Evolutionary conservation across 352 stramenopile species (phyloP).

Genomic region (Phytophthora pini): DNA sequence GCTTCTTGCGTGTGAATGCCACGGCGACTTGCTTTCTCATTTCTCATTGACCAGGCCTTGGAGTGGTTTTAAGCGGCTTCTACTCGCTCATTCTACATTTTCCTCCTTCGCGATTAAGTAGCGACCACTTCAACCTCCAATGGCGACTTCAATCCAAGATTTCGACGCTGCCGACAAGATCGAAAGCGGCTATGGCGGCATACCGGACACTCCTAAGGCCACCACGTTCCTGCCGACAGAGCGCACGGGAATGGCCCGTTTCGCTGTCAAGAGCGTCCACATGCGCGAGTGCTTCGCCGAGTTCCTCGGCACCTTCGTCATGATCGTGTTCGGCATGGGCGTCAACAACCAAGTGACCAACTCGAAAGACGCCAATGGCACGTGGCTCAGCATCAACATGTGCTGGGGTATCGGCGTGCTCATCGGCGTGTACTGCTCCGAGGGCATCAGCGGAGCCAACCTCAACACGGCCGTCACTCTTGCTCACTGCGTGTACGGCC

Average conservation of each 20-base stretch:
- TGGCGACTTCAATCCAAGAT: neutral
- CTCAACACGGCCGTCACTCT: no score
- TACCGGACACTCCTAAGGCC: neutral
- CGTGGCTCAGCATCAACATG: no score
- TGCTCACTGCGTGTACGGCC: no score
- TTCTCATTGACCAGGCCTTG: neutral
- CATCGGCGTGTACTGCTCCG: no score
- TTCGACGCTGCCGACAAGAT: neutral
- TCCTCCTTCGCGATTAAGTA: neutral
- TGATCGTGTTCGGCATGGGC: no score
- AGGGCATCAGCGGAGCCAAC: no score
- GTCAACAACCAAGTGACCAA: no score
- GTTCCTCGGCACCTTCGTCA: no score
- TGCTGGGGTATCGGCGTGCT: no score
- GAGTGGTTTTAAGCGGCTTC: neutral
- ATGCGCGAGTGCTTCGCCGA: no score
- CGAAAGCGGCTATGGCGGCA: neutral
- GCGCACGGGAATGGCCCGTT: constrained; percentile 4
- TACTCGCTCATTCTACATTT: neutral
- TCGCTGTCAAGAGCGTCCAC: constrained; percentile 9
- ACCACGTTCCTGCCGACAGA: neutral
- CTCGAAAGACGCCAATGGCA: no score
- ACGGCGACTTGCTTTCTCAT: neutral
- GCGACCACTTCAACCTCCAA: constrained; percentile 16
- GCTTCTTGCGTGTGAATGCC: neutral